These are phyloP conservation scores for Claviceps cyperi DNA, from an alignment of 2,329 filamentous ascomycete genomes.

Conservation along the genomic window DNA sequence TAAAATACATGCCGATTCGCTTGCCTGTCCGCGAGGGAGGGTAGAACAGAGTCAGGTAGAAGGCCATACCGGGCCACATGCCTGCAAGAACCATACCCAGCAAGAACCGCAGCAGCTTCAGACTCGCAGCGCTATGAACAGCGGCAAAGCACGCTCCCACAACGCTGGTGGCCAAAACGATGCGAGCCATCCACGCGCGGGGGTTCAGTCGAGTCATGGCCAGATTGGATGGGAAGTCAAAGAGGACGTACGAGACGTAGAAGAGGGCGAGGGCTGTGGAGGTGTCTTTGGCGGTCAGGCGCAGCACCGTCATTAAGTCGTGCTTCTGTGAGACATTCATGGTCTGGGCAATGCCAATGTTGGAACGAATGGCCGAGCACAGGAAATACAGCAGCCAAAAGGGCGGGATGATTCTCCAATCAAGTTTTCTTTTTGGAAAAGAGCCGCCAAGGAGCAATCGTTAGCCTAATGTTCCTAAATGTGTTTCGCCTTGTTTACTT, in stretches of 20 bases:
- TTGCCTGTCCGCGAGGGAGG: constrained; percentile 76
- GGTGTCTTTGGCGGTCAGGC: constrained; percentile 59
- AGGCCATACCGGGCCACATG: constrained; percentile 93
- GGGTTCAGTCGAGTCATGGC: constrained; percentile 77
- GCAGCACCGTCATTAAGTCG: constrained; percentile 57
- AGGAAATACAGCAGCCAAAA: constrained; percentile 89
- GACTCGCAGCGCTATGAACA: constrained; percentile 68
- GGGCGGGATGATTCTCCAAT: constrained; percentile 47
- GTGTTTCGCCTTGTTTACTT: too few species aligned
- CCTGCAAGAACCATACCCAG: constrained; percentile 80
- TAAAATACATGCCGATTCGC: constrained; percentile 81
- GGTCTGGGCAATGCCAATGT: constrained; percentile 85
- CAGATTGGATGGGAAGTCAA: constrained; percentile 78
- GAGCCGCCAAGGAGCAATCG: not conserved
- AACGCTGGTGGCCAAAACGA: constrained; percentile 74
- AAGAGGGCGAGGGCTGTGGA: constrained; percentile 78
- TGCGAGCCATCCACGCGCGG: constrained; percentile 81
- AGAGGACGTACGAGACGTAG: constrained; percentile 83
- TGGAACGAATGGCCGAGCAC: constrained; percentile 81
- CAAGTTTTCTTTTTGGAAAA: constrained; percentile 31
- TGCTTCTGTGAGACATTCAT: constrained; percentile 65
- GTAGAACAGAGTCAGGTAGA: constrained; percentile 85
- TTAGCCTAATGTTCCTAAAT: not conserved
- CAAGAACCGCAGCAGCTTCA: constrained; percentile 76
- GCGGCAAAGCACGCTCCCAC: constrained; percentile 75